Percentiles rank a stretch among this genome's conserved stretches.
Conservation (phyloP, 805 yeast genomes). For the Yarrowia sp. region DNA sequence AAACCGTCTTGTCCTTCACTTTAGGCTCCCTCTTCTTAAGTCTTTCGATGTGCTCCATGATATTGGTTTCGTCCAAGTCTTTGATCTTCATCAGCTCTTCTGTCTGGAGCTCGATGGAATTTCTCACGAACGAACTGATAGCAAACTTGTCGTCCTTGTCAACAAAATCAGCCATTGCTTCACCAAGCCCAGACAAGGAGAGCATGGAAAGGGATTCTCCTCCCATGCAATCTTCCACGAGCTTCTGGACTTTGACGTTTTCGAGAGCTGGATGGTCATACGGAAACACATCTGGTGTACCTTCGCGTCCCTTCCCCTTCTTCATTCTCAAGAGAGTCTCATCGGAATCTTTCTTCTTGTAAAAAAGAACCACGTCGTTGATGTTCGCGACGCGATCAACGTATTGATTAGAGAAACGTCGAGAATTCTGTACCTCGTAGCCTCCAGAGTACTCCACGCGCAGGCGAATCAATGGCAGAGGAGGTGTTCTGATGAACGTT, state of each 20-base stretch:
- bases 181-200: constrained; percentile 74
- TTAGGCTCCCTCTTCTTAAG: too few relatives aligned
- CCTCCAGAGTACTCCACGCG: constrained; percentile 91
- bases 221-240: constrained; percentile 67
- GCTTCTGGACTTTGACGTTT: constrained; percentile 62
- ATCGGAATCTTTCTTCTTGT: constrained; percentile 55
- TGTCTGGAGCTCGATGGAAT: constrained; percentile 46
- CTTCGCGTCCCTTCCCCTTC: too few relatives aligned
- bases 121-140: constrained; percentile 56
- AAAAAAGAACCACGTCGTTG: constrained; percentile 79
- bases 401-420: constrained; percentile 87
- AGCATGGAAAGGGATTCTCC: constrained; percentile 70
- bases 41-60: not conserved
- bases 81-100: constrained; percentile 42
- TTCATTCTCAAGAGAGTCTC: too few relatives aligned
- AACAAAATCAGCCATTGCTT: constrained; percentile 73
- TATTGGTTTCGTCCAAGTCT: constrained; percentile 11
- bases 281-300: not conserved
- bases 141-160: constrained; percentile 83
- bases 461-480: constrained; percentile 80
- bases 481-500: constrained; percentile 52
- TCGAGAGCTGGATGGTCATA: constrained; percentile 50
- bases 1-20: too few relatives aligned
- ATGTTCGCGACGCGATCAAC: constrained; percentile 90
- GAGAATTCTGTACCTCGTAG: constrained; percentile 90